Conservation (phyloP, 441 rosid species). For the Brassica hybrid region DNA sequence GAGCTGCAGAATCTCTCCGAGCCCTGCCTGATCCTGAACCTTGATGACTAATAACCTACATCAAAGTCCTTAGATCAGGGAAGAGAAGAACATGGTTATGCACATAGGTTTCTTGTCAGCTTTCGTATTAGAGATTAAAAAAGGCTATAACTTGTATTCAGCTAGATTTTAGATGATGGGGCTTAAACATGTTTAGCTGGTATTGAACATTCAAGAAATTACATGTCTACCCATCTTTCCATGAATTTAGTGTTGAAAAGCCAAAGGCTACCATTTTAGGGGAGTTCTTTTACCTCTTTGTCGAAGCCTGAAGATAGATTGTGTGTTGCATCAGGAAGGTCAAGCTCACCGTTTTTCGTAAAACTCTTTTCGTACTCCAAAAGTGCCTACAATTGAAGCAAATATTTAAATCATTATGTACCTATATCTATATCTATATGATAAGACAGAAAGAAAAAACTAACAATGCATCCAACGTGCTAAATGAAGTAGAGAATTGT, state of each 20-base stretch:
- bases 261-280: not conserved
- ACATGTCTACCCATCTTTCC: too few species aligned
- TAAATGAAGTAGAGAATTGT: constrained; percentile 16
- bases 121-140: not conserved
- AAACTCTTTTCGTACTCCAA: constrained; percentile 80
- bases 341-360: constrained; percentile 66
- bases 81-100: not conserved
- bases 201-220: constrained; percentile 4
- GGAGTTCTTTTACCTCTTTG: constrained; percentile 61
- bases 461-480: constrained; percentile 6
- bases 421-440: constrained; percentile 23
- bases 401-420: constrained; percentile 11
- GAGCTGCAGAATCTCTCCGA: constrained; percentile 83
- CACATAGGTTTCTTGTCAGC: not conserved
- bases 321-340: constrained; percentile 60
- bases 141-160: constrained; percentile 8
- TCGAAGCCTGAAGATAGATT: constrained; percentile 53
- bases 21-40: constrained; percentile 73
- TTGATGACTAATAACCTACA: constrained; percentile 61
- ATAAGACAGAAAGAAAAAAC: not conserved
- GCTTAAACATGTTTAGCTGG: constrained; percentile 17
- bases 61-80: constrained; percentile 23
- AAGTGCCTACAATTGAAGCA: constrained; percentile 64
- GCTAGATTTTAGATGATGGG: not conserved
- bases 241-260: too few species aligned